Conservation (phyloP, 2,329 filamentous ascomycete genomes). For the Dactylellina drechsleri region DNA sequence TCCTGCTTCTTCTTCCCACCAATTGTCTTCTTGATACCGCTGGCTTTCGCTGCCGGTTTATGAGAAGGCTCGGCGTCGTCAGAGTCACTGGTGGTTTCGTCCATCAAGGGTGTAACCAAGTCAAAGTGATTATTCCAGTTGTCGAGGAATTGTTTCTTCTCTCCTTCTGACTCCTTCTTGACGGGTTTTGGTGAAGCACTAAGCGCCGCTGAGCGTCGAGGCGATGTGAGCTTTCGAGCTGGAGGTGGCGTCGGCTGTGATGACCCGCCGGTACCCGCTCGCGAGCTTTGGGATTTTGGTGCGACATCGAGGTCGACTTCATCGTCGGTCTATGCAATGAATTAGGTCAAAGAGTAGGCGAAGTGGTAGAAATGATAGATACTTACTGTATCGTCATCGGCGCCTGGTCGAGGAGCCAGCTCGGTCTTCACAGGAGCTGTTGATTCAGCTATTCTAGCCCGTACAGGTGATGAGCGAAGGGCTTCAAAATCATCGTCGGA, state of each 20-base stretch:
- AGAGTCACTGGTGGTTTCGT: conserved; percentile 40
- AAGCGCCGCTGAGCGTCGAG: background rate
- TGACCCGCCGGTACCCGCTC: conserved; percentile 20
- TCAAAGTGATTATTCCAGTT: conserved; percentile 34
- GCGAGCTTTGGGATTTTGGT: conserved; percentile 37
- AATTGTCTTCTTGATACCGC: conserved; percentile 46
- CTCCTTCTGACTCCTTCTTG: conserved; percentile 10
- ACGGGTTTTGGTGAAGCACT: conserved; percentile 24
- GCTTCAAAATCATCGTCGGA: conserved; percentile 51
- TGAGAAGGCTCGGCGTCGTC: conserved; percentile 7
- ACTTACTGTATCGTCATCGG: conserved; percentile 43
- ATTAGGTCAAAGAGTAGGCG: background rate
- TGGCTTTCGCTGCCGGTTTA: conserved; percentile 16
- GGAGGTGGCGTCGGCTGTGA: conserved; percentile 28
- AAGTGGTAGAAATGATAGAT: background rate
- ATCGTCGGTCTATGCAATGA: conserved; percentile 37
- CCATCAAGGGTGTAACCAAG: conserved; percentile 21
- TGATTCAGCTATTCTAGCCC: conserved; percentile 5
- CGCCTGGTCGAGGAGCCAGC: background rate
- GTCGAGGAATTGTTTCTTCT: conserved; percentile 21
- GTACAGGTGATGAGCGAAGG: conserved; percentile 35
- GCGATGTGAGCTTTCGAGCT: conserved; percentile 4
- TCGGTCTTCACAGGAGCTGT: conserved; percentile 1
- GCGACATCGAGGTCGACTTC: conserved; percentile 34
- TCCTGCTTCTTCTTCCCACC: conserved; percentile 33